Evolutionary conservation across 2,329 filamentous ascomycete genomes (phyloP), one percentile per base, ranked within the genome.

Genomic region (Fusarium denticulatum): DNA sequence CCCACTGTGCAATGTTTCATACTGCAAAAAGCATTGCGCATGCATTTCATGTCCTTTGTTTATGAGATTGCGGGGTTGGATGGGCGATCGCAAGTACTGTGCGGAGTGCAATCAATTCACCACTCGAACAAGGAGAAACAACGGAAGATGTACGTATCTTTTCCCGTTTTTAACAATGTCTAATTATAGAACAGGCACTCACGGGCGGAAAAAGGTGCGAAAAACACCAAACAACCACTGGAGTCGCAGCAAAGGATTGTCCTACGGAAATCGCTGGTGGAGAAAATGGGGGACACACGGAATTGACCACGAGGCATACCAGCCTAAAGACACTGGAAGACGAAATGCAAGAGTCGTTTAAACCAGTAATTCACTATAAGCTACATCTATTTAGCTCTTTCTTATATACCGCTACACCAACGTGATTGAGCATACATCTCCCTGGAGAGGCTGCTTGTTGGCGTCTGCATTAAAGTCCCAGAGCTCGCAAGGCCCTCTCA

Each of bases 31-130:
- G 7, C 67, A 69, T 18, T 69, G 67, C 37, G 11, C 39, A 0
- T 69, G 67, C n/a, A 45, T 65, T 45, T 69, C 67, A 2, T 69
- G 67, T 34, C 67, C 67, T 40, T 42, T 69, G 7, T 69, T 59
- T 4, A 39, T 34, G 2, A 43, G 59, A 20, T 37, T 69, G n/a
- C 59, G 59, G 10, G 59, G 30, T n/a, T 69, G 52, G 36, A 69
- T 69, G 67, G 67, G 65, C 0, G 16, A 53, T 0, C 57, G 59
- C 1, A 50, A 18, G 7, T 69, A 69, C 24, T 69, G 67, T 16
- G 20, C 24, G 20, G 14, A 43, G 18, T 69, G 67, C 7, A 30
- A 16, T 1, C 16, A 30, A 15, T 69, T 69, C 8, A 69, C 67
- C 1, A 11, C 9, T 1, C 50, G 67, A 24, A 20, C 24, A 13